Percentiles rank a stretch among this genome's conserved stretches.
Evolutionary conservation across 1,139 yeast species (phyloP).

Genomic region (Yamadazyma triangularis): DNA sequence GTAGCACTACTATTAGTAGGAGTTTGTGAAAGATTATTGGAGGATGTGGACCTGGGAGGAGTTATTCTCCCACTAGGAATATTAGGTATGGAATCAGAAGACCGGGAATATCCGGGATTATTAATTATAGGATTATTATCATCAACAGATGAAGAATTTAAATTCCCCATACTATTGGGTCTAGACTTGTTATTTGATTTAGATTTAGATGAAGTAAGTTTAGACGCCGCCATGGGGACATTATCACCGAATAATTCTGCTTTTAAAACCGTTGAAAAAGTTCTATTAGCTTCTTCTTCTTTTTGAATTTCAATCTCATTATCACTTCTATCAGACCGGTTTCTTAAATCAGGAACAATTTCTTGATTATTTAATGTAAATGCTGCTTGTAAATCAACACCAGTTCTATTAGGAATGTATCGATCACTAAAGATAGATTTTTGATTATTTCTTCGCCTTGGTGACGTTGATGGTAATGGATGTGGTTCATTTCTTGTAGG

Average conservation of each 20-base stretch:
- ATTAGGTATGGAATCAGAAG: conserved; percentile 11
- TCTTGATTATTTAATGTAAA: conserved; percentile 58
- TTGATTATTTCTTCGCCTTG: conserved; percentile 36
- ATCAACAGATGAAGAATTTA: conserved; percentile 4
- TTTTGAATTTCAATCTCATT: conserved; percentile 64
- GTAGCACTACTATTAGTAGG: conserved; percentile 3
- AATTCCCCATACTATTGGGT: conserved; percentile 22
- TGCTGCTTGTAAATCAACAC: conserved; percentile 86
- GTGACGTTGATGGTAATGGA: conserved; percentile 30
- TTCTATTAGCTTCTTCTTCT: conserved; percentile 80
- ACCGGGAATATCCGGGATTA: conserved; percentile 9
- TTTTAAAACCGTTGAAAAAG: conserved; percentile 79
- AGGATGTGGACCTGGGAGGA: conserved; percentile 17
- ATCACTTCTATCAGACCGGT: conserved; percentile 25
- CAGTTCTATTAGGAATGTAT: conserved; percentile 81
- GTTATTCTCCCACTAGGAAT: conserved; percentile 14
- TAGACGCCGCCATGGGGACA: conserved; percentile 47
- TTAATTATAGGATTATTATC: conserved; percentile 3
- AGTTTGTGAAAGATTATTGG: conserved; percentile 7
- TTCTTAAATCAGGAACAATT: conserved; percentile 33
- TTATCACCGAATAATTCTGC: conserved; percentile 91
- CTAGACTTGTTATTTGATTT: conserved; percentile 10
- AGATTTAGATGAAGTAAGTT: conserved; percentile 25
- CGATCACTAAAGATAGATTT: conserved; percentile 67
- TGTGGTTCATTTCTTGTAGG: conserved; percentile 24